Evolutionary conservation across 2,329 filamentous ascomycete genomes (phyloP), one percentile per base, ranked within the genome.

Genomic region (Alternaria ventricosa): DNA sequence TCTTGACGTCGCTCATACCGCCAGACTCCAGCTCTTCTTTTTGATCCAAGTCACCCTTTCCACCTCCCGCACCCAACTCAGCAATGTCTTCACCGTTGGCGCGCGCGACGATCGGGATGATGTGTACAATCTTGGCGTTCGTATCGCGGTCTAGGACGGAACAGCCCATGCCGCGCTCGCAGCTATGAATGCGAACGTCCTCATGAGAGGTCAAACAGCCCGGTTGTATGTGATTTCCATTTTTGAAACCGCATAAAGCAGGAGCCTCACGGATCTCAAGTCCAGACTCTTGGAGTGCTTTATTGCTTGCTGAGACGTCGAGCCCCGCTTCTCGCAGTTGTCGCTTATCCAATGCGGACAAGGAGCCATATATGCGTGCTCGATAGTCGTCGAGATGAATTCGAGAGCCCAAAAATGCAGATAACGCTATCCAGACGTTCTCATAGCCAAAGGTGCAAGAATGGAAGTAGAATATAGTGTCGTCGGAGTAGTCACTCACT

Each of bases 381-480:
- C 94, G 93, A 75, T 97, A 97, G 15, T 87, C 82, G 75, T 97
- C 93, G 3, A 97, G 87, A 71, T 97, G 95, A 2, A 97, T 87
- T 84, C 90, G 71, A 1, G 90, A 90, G 6, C 87, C 81, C 0
- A 97, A 82, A 11, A 89, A 87, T 22, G 89, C 87, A 0, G 93
- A 90, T 1, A 98, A 81, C 0, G 93, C 91, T 62, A 94, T 83
- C 94, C 94, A 97, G 0, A 97, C 93, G 56, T 97, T 92, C 76
- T 98, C 94, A 67, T 97, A 97, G 0, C 92, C 92, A 75, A 96
- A 96, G 0, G 95, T 97, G 94, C 94, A 97, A 1, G 93, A 88
- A 60, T 94, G 88, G 49, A 98, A 86, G 77, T 97, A 92, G 72
- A 97, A 97, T 1, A 91, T 78, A 0, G 93, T 97, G 43, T 93